phyloP scores from a whole-genome alignment of 345 rosid species.

The Sisymbrium irio region DNA sequence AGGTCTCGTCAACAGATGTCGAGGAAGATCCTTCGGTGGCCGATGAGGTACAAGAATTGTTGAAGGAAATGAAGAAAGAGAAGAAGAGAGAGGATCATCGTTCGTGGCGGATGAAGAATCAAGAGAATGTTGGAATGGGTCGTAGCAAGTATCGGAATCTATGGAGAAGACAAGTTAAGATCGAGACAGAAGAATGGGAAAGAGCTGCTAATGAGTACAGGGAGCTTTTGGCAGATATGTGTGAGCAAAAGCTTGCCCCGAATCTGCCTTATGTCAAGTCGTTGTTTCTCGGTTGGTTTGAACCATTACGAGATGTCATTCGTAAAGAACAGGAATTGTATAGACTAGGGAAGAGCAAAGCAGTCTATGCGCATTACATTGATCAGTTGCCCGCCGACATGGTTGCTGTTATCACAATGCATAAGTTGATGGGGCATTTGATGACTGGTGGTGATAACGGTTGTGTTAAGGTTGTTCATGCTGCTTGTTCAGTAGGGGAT shows the following conservation, averaged over 20 bases:
- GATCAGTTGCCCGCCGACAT: slow-evolving; percentile 84
- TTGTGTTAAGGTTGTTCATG: slow-evolving; percentile 63
- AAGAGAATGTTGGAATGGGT: slow-evolving; percentile 41
- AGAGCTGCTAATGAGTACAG: slow-evolving; percentile 75
- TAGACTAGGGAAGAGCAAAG: slow-evolving; percentile 51
- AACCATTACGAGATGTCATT: slow-evolving; percentile 76
- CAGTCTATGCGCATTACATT: slow-evolving; percentile 50
- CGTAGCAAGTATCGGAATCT: slow-evolving; percentile 41
- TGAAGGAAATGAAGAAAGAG: slow-evolving; percentile 61
- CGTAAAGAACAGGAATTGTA: slow-evolving; percentile 62
- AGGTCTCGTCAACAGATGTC: slow-evolving; percentile 66
- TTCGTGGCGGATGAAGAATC: slow-evolving; percentile 22
- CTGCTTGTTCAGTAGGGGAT: slow-evolving; percentile 74
- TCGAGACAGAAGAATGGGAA: slow-evolving; percentile 97
- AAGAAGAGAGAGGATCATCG: slow-evolving; percentile 39
- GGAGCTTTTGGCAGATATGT: slow-evolving; percentile 87
- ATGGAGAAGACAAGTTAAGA: slow-evolving; percentile 77
- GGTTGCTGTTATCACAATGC: slow-evolving; percentile 95
- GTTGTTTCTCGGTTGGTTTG: slow-evolving; percentile 96
- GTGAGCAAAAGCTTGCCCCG: slow-evolving; percentile 89
- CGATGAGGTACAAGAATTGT: slow-evolving; percentile 67
- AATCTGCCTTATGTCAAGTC: slow-evolving; percentile 89
- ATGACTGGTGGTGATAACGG: slow-evolving; percentile 86
- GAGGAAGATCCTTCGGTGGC: slow-evolving; percentile 64
- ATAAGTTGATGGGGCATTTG: slow-evolving; percentile 66